Conservation (phyloP, 257 asterid species). For the Cinchona pubescens region DNA sequence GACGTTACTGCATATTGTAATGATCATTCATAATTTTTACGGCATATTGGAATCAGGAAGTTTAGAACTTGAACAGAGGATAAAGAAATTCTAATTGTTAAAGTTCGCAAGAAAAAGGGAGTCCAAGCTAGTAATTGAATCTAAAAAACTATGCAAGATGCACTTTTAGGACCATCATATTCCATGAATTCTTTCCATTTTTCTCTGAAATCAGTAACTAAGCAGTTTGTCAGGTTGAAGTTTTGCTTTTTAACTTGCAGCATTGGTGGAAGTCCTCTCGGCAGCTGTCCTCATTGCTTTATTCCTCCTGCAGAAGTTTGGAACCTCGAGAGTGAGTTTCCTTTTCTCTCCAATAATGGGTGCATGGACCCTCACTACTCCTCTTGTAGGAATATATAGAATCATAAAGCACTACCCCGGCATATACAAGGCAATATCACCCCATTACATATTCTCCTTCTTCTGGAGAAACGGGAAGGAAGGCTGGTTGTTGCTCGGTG, state of each 20-base stretch:
- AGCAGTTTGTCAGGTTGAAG: constrained; percentile 7
- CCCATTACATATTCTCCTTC: constrained; percentile 29
- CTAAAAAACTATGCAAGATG: neutral
- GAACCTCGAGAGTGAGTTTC: constrained; percentile 45
- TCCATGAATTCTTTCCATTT: neutral
- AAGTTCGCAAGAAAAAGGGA: neutral
- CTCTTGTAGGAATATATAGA: constrained; percentile 37
- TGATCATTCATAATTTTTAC: neutral
- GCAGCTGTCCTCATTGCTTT: constrained; percentile 36
- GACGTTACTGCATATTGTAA: neutral
- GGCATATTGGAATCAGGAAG: neutral
- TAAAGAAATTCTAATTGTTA: neutral
- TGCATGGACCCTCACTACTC: constrained; percentile 36
- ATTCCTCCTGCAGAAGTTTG: constrained; percentile 45
- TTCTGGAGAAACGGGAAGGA: constrained; percentile 39
- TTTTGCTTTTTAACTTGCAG: constrained; percentile 30
- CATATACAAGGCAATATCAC: constrained; percentile 39
- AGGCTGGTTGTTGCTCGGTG: constrained; percentile 40
- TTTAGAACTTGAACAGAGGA: neutral
- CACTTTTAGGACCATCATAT: neutral
- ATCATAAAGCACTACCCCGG: constrained; percentile 34
- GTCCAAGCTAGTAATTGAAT: neutral
- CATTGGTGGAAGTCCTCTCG: constrained; percentile 36
- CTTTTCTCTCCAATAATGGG: constrained; percentile 43
- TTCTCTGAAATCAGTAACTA: neutral